Evolutionary conservation across 306 rosid species (phyloP).

Genomic region (Datisca glomerata): DNA sequence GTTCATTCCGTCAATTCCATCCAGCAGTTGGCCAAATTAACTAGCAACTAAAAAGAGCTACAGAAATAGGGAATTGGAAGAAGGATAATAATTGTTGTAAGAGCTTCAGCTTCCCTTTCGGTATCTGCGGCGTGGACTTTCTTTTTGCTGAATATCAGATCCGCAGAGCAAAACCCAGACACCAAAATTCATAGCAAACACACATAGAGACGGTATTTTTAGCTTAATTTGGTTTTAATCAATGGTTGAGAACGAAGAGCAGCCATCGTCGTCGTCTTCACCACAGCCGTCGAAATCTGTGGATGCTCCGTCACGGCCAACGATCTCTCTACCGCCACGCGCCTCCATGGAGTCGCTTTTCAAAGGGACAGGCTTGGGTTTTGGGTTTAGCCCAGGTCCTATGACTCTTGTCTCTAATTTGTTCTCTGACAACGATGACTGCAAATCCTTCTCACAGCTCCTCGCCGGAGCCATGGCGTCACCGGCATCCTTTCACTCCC

Average conservation of each 20-base stretch:
- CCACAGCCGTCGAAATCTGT: conserved; percentile 20
- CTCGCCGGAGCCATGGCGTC: conserved; percentile 69
- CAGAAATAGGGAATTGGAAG: background rate
- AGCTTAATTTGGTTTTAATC: conserved; percentile 1
- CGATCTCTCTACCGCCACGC: conserved; percentile 49
- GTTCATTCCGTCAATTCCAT: too few species aligned
- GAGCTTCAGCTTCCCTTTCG: background rate
- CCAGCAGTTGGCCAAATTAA: too few species aligned
- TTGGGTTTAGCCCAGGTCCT: conserved; percentile 74
- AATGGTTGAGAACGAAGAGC: conserved; percentile 34
- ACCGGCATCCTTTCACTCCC: conserved; percentile 19
- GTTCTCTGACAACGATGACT: conserved; percentile 41
- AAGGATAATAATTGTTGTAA: background rate
- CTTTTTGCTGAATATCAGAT: conserved; percentile 34
- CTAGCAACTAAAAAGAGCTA: too few species aligned
- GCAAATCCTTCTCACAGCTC: conserved; percentile 74
- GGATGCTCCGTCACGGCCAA: conserved; percentile 19
- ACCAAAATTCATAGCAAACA: conserved; percentile 1
- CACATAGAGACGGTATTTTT: background rate
- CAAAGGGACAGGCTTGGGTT: conserved; percentile 17
- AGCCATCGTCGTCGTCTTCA: conserved; percentile 10
- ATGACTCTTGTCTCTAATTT: conserved; percentile 65
- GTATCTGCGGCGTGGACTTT: conserved; percentile 55
- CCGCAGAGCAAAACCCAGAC: conserved; percentile 10
- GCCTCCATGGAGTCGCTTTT: conserved; percentile 44